Conservation (phyloP, 805 yeast genomes). For the Candida arabinofermentans region DNA sequence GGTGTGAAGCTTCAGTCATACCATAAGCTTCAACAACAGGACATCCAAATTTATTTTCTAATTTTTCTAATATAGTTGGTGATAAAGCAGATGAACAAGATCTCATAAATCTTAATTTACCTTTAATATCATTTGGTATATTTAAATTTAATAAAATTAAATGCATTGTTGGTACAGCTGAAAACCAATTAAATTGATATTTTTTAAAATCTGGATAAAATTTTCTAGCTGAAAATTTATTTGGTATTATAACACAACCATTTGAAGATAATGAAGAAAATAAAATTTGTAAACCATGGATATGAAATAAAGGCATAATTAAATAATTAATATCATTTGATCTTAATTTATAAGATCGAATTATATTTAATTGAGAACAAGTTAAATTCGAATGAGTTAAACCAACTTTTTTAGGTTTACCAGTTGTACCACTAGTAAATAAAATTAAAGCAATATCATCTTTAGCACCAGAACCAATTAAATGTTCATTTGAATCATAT, state of each 20-base stretch:
- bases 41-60: slow-evolving; percentile 55
- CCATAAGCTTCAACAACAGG: slow-evolving; percentile 78
- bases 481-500: slow-evolving; percentile 2
- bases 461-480: slow-evolving; percentile 13
- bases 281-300: slow-evolving; percentile 68
- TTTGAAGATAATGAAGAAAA: slow-evolving; percentile 57
- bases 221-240: slow-evolving; percentile 51
- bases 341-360: slow-evolving; percentile 51
- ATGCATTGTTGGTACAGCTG: slow-evolving; percentile 77
- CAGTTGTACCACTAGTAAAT: slow-evolving; percentile 76
- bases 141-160: slow-evolving; percentile 54
- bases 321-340: slow-evolving; percentile 51
- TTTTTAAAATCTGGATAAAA: slow-evolving; percentile 58
- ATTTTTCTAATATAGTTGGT: slow-evolving; percentile 54
- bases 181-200: slow-evolving; percentile 61
- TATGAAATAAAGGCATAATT: slow-evolving; percentile 78
- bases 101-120: slow-evolving; percentile 57
- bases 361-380: slow-evolving; percentile 55
- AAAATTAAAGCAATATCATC: slow-evolving; percentile 59
- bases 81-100: slow-evolving; percentile 73
- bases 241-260: slow-evolving; percentile 61
- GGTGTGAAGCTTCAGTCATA: slow-evolving; percentile 81
- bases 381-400: slow-evolving; percentile 61
- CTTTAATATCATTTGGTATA: slow-evolving; percentile 48
- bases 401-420: slow-evolving; percentile 74